A percentile compares a stretch with the other conserved stretches of the same genome.
phyloP scores from a whole-genome alignment of 1,284 basidiomycete species.

The Gastroboletus turbinatus region DNA sequence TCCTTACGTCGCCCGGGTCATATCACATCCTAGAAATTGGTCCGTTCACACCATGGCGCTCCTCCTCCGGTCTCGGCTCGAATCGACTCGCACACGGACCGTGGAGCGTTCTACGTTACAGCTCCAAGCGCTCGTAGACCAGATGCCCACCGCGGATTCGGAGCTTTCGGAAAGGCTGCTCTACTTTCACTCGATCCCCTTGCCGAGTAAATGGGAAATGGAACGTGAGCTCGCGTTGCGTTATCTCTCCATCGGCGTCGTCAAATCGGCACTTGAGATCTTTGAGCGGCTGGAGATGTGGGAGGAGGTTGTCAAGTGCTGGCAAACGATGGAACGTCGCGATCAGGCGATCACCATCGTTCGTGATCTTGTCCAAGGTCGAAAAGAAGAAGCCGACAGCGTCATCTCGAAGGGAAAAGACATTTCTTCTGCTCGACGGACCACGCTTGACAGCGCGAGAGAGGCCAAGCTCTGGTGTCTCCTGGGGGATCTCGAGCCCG shows the following conservation, averaged over 20 bases:
- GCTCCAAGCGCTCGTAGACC: conserved; percentile 90
- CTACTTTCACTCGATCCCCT: conserved; percentile 76
- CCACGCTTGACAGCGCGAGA: conserved; percentile 62
- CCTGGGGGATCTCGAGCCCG: conserved; percentile 87
- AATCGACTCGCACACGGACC: conserved; percentile 83
- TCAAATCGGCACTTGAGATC: conserved; percentile 86
- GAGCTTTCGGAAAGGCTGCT: conserved; percentile 67
- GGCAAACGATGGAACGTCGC: conserved; percentile 74
- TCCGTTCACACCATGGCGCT: conserved; percentile 93
- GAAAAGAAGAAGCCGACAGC: conserved; percentile 76
- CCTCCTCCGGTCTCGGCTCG: conserved; percentile 85
- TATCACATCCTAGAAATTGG: conserved; percentile 89
- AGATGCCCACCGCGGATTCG: conserved; percentile 88
- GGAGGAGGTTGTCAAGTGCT: conserved; percentile 91
- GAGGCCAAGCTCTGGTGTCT: conserved; percentile 96
- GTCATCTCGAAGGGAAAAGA: conserved; percentile 65
- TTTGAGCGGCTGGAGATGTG: conserved; percentile 95
- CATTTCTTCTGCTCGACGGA: conserved; percentile 42
- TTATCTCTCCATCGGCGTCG: conserved; percentile 81
- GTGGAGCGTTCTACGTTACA: conserved; percentile 88
- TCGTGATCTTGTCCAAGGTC: conserved; percentile 79
- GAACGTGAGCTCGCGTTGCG: conserved; percentile 84
- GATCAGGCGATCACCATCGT: conserved; percentile 80
- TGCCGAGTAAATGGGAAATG: conserved; percentile 91
- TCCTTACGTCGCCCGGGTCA: conserved; percentile 84